Base-by-base conservation (phyloP, 345 rosid species). In the Odontarrhena argentea region DNA sequence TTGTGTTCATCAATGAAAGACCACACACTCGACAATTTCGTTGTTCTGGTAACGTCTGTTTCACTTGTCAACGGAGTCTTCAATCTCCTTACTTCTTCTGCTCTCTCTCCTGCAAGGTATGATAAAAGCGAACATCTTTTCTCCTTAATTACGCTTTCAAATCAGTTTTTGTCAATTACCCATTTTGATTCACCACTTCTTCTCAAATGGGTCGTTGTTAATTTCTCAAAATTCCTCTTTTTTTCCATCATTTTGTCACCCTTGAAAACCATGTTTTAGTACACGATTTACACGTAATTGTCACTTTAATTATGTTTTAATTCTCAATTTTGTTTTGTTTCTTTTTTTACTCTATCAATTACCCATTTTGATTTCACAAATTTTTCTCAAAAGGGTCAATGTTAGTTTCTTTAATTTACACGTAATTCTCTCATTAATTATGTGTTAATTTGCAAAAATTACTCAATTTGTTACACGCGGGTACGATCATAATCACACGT, bases 81-180 rank as follows among this genome's bases (percentile, higher is more conserved):
- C 95, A 87, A 59, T 86, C 84, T 12, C 84, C 87, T 3, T 89
- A 78, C 66, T 73, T 73, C 61, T 89, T 87, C 78, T 92, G 98
- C 70, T 92, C 87, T 43, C 84, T 92, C 72, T 87, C 83, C 18
- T 92, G 98, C 96, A 92, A 92, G 98, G 98, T 88, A 18, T 18
- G 22, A 18, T 18, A 18, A 36, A 69, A 64, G 47, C 18, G 0
- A 64, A 57, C 59, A 40, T 48, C 8, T 57, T 47, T 56, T 49
- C 6, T 66, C 32, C 3, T 59, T 35, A 25, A 25, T 41, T 50
- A 66, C 54, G 32, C 14, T 57, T 51, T 30, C n/a, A 3, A 56
- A 37, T 15, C 28, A 34, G 44, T 18, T 30, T 54, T 8, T 66
- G 9, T 47, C 42, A 25, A 6, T 7, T 54, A 36, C 52, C 74